Evolutionary conservation across 495 filamentous ascomycete species (phyloP), one percentile per base, ranked within the genome.

Genomic region (Elasticomyces elasticus): DNA sequence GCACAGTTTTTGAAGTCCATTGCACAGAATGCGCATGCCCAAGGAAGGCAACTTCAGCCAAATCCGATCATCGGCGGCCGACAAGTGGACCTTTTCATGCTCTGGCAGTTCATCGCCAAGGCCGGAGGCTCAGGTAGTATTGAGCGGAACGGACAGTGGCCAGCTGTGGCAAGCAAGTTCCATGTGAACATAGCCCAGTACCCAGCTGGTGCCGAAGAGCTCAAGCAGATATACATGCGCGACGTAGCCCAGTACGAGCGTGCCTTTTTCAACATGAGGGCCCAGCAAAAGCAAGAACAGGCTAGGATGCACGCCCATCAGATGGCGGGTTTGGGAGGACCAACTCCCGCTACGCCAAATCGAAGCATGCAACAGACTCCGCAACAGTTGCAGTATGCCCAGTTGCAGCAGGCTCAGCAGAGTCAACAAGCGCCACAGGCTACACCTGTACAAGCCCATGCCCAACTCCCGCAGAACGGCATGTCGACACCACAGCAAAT

Each of bases 41-140:
- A 81, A 54, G 79, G 80, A 31, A 72, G 83, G 19, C 82, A 80
- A 0, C 74, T 96, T 27, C 84, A 91, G 30, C 68, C 69, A 2
- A 82, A 81, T 54, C 89, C 89, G 0, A 66, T 75, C 11, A 78
- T 94, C 42, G 79, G 78, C 26, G 83, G 84, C 41, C 82, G 86
- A 24, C 75, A 74, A 0, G 72, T 96, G 35, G 79, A 82, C 59
- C 67, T 94, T 33, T 75, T 85, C 46, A 79, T 82, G 43, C 76
- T 98, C 7, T 96, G 87, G 70, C 77, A 78, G 37, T 72, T 75
- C 1, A 85, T 95, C 6, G 77, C 82, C 65, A 85, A 82, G 58
- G 76, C 85, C 63, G 84, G 85, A 17, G 92, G 92, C 1, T 94
- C 84, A 33, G 83, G 81, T 65, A 84, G 78, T 56, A 76, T 94